Percentiles rank a stretch among this genome's conserved stretches.
Evolutionary conservation across 2,329 filamentous ascomycete genomes (phyloP).

Genomic region (Orbilia blumenaviensis): DNA sequence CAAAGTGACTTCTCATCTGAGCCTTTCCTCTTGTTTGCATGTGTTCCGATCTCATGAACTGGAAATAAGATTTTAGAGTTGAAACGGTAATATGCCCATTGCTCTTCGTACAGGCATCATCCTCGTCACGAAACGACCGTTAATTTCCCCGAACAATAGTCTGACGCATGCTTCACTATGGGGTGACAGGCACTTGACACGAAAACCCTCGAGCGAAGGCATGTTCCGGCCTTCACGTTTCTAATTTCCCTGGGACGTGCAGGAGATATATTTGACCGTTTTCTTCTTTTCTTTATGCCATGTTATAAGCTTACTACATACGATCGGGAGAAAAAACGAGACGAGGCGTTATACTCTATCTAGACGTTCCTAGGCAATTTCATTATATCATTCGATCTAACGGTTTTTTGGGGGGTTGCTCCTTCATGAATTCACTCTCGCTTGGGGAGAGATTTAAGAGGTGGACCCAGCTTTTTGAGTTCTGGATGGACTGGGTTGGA

Average conservation of each 20-base stretch:
- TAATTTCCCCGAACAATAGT: constrained; percentile 18
- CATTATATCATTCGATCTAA: not conserved
- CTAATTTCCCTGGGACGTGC: constrained; percentile 2
- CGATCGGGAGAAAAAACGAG: not conserved
- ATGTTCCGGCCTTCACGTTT: constrained; percentile 7
- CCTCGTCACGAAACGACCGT: constrained; percentile 18
- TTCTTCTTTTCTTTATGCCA: not conserved
- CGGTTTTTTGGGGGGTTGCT: not conserved
- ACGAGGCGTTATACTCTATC: constrained; percentile 2
- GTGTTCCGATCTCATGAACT: not conserved
- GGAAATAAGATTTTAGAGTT: constrained; percentile 15
- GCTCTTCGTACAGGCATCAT: not conserved
- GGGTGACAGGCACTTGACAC: constrained; percentile 20
- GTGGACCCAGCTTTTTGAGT: constrained; percentile 16
- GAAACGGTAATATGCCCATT: constrained; percentile 10
- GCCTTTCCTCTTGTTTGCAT: not conserved
- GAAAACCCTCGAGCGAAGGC: not conserved
- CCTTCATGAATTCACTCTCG: constrained; percentile 1
- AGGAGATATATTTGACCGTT: constrained; percentile 6
- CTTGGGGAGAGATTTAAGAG: constrained; percentile 28
- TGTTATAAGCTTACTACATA: not conserved
- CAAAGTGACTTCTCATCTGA: not conserved
- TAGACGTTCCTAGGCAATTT: not conserved
- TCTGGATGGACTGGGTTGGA: constrained; percentile 12
- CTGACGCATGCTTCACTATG: constrained; percentile 20